Evolutionary conservation across 169 alveolate species (phyloP).

Genomic region (Cryptosporidium meleagridis): DNA sequence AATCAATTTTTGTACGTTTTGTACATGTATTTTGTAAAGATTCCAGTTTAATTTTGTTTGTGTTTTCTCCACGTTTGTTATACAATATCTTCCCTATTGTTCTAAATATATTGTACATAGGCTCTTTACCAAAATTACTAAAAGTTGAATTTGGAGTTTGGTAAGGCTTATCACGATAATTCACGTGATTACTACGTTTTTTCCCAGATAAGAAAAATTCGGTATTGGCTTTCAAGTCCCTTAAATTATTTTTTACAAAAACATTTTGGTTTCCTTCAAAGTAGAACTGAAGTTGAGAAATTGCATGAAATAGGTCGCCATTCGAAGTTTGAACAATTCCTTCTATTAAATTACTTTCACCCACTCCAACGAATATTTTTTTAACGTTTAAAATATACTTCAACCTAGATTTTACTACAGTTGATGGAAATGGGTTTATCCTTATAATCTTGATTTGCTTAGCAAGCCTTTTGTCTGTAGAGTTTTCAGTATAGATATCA

Average conservation of each 20-base stretch:
- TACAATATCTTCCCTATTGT: constrained; percentile 55
- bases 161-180: background rate
- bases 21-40: background rate
- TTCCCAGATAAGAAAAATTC: background rate
- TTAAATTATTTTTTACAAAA: background rate
- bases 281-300: constrained; percentile 38
- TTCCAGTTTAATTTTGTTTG: background rate
- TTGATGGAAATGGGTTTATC: constrained; percentile 51
- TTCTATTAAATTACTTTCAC: constrained; percentile 1
- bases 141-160: background rate
- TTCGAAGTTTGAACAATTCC: constrained; percentile 29
- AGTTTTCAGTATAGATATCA: constrained; percentile 18
- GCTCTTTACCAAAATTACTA: constrained; percentile 40
- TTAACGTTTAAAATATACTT: background rate
- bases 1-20: background rate
- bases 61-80: constrained; percentile 39
- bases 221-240: background rate
- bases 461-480: background rate
- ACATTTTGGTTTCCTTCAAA: background rate
- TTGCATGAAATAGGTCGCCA: constrained; percentile 58
- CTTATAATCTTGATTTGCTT: constrained; percentile 5
- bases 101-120: constrained; percentile 35
- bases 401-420: constrained; percentile 20
- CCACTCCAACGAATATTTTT: background rate
- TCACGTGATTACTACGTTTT: background rate